Conservation (phyloP, 2,329 filamentous ascomycete species). For the Karstenula rhodostoma region DNA sequence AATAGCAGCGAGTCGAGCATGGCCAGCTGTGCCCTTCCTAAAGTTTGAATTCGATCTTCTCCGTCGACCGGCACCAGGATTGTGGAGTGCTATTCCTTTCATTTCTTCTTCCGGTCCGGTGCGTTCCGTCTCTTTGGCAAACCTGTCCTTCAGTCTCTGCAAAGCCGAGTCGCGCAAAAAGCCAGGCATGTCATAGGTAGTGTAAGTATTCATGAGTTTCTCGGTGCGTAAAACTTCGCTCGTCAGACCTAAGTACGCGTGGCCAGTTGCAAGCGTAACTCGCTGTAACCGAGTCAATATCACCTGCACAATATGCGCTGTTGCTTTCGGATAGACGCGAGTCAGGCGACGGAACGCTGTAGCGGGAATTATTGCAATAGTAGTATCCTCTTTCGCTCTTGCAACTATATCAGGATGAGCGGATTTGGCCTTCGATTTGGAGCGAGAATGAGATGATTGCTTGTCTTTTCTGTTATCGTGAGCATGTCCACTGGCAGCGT, state of each 20-base stretch:
- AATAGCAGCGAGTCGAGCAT: slow-evolving; percentile 66
- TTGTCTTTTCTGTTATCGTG: slow-evolving; percentile 23
- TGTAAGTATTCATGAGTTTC: slow-evolving; percentile 92
- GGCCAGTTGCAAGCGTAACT: slow-evolving; percentile 92
- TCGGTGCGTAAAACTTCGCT: slow-evolving; percentile 93
- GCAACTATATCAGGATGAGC: slow-evolving; percentile 97
- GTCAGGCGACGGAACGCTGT: slow-evolving; percentile 94
- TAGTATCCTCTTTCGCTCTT: slow-evolving; percentile 94
- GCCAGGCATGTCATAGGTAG: slow-evolving; percentile 89
- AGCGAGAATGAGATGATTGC: slow-evolving; percentile 36
- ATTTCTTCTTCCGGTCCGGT: slow-evolving; percentile 80
- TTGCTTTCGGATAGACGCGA: slow-evolving; percentile 92
- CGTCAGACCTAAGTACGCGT: slow-evolving; percentile 91
- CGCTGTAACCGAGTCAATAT: slow-evolving; percentile 93
- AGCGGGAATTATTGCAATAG: slow-evolving; percentile 96
- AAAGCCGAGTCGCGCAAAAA: slow-evolving; percentile 85
- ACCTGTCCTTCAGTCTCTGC: slow-evolving; percentile 90
- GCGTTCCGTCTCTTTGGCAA: slow-evolving; percentile 82
- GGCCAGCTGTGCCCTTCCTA: slow-evolving; percentile 79
- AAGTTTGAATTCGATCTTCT: slow-evolving; percentile 74
- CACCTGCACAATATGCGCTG: slow-evolving; percentile 96
- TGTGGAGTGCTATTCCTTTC: slow-evolving; percentile 96
- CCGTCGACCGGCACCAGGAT: slow-evolving; percentile 71
- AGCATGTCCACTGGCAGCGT: slow-evolving; percentile 33
- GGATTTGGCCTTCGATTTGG: slow-evolving; percentile 68